phyloP scores from a whole-genome alignment of 2,329 filamentous ascomycete species.

The Colletotrichum falcatum region DNA sequence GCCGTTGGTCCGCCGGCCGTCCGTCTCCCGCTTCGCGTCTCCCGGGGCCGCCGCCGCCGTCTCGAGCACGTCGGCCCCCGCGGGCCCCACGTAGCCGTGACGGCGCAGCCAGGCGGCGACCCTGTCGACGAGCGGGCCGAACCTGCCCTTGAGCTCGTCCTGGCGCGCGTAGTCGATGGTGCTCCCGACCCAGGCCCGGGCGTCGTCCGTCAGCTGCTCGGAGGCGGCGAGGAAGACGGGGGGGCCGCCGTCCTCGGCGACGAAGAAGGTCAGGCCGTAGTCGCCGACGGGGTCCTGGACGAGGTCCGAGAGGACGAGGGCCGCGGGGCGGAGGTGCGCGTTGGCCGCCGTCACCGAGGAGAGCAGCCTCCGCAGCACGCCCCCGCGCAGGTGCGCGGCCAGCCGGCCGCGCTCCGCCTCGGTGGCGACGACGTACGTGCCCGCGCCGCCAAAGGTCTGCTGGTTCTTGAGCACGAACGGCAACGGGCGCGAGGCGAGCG shows the following conservation, averaged over 20 bases:
- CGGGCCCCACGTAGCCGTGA: conserved; percentile 50
- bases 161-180: conserved; percentile 51
- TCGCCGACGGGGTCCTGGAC: conserved; percentile 48
- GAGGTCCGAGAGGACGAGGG: conserved; percentile 49
- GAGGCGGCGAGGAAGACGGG: conserved; percentile 50
- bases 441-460: conserved; percentile 53
- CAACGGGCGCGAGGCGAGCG: conserved; percentile 43
- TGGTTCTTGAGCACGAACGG: conserved; percentile 55
- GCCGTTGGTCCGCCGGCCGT: conserved; percentile 1
- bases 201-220: conserved; percentile 50
- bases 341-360: conserved; percentile 48
- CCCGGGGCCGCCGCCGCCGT: conserved; percentile 32
- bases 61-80: conserved; percentile 51
- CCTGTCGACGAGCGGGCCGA: conserved; percentile 43
- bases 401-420: conserved; percentile 46
- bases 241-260: conserved; percentile 44
- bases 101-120: conserved; percentile 46
- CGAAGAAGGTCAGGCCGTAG: conserved; percentile 52
- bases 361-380: conserved; percentile 47
- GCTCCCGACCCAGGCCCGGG: conserved; percentile 51
- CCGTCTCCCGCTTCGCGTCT: conserved; percentile 6
- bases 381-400: conserved; percentile 44
- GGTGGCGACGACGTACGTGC: conserved; percentile 49
- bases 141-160: conserved; percentile 46
- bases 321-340: conserved; percentile 48